phyloP scores from a whole-genome alignment of 75 land plant genomes.

The Ceratopteris richardii region DNA sequence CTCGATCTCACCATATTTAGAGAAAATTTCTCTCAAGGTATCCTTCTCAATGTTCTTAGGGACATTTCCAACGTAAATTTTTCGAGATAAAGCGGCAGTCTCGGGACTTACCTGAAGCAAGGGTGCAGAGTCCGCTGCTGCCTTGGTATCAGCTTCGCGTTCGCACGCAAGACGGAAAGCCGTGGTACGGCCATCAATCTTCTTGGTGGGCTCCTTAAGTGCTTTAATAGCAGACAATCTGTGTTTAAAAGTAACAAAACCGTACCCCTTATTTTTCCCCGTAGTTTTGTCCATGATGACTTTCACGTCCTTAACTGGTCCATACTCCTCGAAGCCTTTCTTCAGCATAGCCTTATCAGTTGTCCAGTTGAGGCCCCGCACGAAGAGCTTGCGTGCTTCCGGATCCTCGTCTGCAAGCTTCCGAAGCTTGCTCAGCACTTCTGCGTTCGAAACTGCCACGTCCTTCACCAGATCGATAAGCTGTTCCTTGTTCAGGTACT shows the following conservation, averaged over 20 bases:
- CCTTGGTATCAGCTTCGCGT: neutral
- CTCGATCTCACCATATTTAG: conserved; percentile 26
- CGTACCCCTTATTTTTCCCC: conserved; percentile 1
- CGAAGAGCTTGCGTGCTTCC: conserved; percentile 55
- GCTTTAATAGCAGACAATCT: neutral
- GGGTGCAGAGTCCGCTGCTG: neutral
- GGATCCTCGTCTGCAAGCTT: conserved; percentile 44
- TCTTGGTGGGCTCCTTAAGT: conserved; percentile 4
- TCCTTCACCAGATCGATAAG: conserved; percentile 36
- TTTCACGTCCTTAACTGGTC: conserved; percentile 4
- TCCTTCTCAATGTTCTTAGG: conserved; percentile 11
- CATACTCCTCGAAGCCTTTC: conserved; percentile 5
- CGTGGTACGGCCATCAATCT: neutral
- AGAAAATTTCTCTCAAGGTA: conserved; percentile 16
- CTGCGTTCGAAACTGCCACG: conserved; percentile 20
- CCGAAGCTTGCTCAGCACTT: conserved; percentile 35
- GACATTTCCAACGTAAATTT: conserved; percentile 23
- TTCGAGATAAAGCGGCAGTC: conserved; percentile 1
- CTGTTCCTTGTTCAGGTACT: conserved; percentile 48
- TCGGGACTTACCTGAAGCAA: neutral
- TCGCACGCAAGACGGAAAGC: neutral
- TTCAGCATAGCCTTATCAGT: conserved; percentile 36
- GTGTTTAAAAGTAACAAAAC: conserved; percentile 5
- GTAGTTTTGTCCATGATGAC: conserved; percentile 2
- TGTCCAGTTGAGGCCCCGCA: conserved; percentile 61